Base-by-base conservation (phyloP, 345 rosid species). In the Salix caprea region DNA sequence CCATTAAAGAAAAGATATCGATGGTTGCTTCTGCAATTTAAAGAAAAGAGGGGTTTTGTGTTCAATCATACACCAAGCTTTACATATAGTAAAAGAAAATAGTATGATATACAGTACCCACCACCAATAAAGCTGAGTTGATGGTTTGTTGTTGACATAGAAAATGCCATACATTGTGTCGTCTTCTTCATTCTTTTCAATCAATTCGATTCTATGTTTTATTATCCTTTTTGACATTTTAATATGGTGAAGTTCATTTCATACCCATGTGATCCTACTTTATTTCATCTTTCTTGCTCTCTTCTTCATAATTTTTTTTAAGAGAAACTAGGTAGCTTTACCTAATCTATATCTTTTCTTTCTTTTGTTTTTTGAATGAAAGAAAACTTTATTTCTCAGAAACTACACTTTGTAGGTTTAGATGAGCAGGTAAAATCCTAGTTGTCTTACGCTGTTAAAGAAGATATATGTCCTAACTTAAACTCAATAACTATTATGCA, bases 371-470 rank as follows among this genome's bases (percentile, higher is more conserved):
- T 3, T 32, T 32, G 34, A 0, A 32, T 32, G 34, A 0, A 32
- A 32, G 0, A 32, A 32, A 32, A 32, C 34, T 32, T 4, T 4
- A 32, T 32, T 32, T 32, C 2, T 32, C 4, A 32, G 0, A 32
- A 32, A 32, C 0, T 32, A 32, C 2, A 32, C 2, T 32, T 32
- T 32, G 0, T 32, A 0, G 4, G 0, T 32, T 32, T 4, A 32
- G 34, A 3, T 32, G 34, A 32, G 34, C 0, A 0, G 4, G 2
- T 30, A 30, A 30, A 30, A 30, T 30, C 2, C 0, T 0, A 30
- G 4, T 30, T 30, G 0, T 30, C 0, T 30, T 2, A 30, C 0
- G 0, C 2, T 30, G 0, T 30, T 30, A 2, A 0, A 30, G 0
- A 2, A 30, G 4, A 30, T 30, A 0, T 4, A 30, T 2, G 32